Percentiles rank a stretch among this genome's conserved stretches.
phyloP scores from a whole-genome alignment of 2,329 filamentous ascomycete species.

The Cercospora sesami region DNA sequence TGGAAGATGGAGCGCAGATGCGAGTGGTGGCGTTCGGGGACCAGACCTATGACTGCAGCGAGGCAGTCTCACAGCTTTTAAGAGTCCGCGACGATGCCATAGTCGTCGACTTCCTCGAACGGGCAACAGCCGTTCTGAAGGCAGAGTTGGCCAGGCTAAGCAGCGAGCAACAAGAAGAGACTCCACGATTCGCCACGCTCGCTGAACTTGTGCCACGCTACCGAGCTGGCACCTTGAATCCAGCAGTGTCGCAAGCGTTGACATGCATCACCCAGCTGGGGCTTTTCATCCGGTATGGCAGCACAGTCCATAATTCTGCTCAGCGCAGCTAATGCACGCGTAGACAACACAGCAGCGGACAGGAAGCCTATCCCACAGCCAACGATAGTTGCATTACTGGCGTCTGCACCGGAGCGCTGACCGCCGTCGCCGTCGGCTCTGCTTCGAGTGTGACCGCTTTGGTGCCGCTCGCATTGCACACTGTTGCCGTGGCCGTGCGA shows the following conservation, averaged over 20 bases:
- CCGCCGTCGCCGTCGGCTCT: slow-evolving; percentile 29
- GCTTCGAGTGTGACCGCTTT: slow-evolving; percentile 21
- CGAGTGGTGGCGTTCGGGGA: slow-evolving; percentile 28
- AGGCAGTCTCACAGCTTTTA: slow-evolving; percentile 20
- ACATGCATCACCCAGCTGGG: slow-evolving; percentile 27
- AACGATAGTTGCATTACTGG: slow-evolving; percentile 22
- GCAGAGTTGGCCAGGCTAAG: slow-evolving; percentile 19
- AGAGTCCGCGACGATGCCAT: slow-evolving; percentile 19
- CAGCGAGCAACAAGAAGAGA: slow-evolving; percentile 19
- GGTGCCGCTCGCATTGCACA: slow-evolving; percentile 32
- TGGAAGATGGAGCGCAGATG: slow-evolving; percentile 9
- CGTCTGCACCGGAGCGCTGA: slow-evolving; percentile 30
- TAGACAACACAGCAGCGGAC: slow-evolving; percentile 20
- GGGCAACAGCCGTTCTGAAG: slow-evolving; percentile 18
- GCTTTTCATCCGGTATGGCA: slow-evolving; percentile 23
- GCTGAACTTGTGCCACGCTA: slow-evolving; percentile 20
- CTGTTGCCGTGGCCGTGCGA: slow-evolving; percentile 48
- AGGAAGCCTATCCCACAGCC: slow-evolving; percentile 21
- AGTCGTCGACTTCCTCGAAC: slow-evolving; percentile 24
- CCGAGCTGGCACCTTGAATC: slow-evolving; percentile 22
- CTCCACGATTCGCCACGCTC: slow-evolving; percentile 17
- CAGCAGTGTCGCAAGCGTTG: slow-evolving; percentile 27
- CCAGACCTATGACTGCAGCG: slow-evolving; percentile 28
- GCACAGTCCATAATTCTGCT: not conserved
- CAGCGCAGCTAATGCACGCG: not conserved